phyloP scores from a whole-genome alignment of 78 protist species.

The Dictyostelium intermedium region DNA sequence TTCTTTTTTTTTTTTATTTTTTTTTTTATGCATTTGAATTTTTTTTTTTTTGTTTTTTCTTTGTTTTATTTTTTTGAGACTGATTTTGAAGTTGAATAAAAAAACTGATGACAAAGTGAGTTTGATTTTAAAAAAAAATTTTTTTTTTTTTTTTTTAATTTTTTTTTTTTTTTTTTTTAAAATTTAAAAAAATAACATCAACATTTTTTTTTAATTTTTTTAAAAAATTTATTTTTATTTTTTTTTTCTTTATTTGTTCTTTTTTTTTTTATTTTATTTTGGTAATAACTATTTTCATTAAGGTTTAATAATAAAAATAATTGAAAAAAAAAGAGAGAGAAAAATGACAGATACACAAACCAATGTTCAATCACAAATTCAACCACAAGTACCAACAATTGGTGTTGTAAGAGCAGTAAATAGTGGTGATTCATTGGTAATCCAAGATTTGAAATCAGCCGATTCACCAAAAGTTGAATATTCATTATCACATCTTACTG shows the following conservation, averaged over 20 bases:
- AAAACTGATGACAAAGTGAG: background rate
- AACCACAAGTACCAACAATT: constrained; percentile 43
- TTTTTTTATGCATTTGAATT: background rate
- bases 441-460: constrained; percentile 30
- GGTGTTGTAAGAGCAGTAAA: constrained; percentile 77
- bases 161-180: too few relatives aligned
- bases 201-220: background rate
- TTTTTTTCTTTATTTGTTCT: background rate
- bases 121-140: too few relatives aligned
- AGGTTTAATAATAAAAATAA: background rate
- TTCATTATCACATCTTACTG: constrained; percentile 45
- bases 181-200: background rate
- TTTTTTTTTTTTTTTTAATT: too few relatives aligned
- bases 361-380: constrained; percentile 24
- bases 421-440: constrained; percentile 67
- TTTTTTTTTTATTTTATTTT: background rate
- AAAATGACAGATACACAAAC: constrained; percentile 4
- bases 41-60: too few relatives aligned
- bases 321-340: background rate
- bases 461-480: constrained; percentile 15
- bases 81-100: too few relatives aligned
- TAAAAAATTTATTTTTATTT: background rate
- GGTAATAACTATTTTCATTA: background rate
- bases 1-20: too few relatives aligned
- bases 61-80: too few relatives aligned